Percentiles rank a stretch among this genome's conserved stretches.
phyloP scores from a whole-genome alignment of 352 stramenopile species.

The Phytopythium delawarense region DNA sequence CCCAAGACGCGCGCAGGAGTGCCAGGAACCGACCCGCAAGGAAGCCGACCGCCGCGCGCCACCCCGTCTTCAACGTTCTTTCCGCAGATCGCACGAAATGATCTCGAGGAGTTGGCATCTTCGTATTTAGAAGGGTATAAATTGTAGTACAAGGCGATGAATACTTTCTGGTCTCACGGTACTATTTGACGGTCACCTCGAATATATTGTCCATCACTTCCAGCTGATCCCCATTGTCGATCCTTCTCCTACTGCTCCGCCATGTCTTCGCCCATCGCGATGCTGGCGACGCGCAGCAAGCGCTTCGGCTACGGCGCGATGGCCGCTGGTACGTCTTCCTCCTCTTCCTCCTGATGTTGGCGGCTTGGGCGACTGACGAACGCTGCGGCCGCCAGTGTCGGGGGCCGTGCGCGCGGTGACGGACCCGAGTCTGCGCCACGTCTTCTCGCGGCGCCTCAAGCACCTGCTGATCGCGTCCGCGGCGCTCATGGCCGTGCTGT shows the following conservation, averaged over 20 bases:
- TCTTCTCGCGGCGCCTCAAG: conserved; percentile 52
- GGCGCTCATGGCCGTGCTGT: conserved; percentile 46
- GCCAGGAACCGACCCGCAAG: not conserved
- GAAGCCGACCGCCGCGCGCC: not conserved
- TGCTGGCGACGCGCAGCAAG: conserved; percentile 21
- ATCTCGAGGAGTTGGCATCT: not conserved
- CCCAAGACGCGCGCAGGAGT: too few relatives aligned
- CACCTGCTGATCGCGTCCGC: conserved; percentile 43
- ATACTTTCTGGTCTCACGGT: not conserved
- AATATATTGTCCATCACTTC: too few relatives aligned
- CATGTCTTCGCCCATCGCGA: conserved; percentile 4
- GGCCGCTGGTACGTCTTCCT: conserved; percentile 16
- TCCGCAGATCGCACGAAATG: not conserved
- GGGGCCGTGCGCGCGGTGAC: conserved; percentile 35
- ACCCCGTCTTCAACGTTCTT: conserved; percentile 9
- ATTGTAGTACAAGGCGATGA: not conserved
- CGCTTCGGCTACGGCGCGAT: conserved; percentile 27
- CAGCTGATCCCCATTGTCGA: too few relatives aligned
- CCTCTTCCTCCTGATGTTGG: not conserved
- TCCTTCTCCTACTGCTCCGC: not conserved
- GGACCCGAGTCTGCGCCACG: conserved; percentile 34
- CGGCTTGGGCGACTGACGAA: not conserved
- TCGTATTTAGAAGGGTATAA: not conserved
- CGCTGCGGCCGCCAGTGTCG: conserved; percentile 8
- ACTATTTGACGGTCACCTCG: not conserved